Evolutionary conservation across 1,284 basidiomycete genomes (phyloP), one percentile per base, ranked within the genome.

Genomic region (Rugosomyces carneus): DNA sequence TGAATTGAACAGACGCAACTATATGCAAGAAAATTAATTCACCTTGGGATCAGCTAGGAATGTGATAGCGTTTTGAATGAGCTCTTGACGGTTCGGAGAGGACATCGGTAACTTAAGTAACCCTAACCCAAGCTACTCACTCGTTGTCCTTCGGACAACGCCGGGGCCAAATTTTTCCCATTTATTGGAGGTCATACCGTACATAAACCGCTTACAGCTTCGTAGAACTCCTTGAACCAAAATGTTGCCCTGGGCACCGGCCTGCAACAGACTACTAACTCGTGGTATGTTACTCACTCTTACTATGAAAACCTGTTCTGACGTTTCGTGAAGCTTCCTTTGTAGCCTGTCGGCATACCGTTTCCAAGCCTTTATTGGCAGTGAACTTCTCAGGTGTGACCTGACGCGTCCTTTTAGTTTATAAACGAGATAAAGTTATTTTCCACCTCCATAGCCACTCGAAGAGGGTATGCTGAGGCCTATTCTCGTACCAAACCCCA

Each of bases 401-500:
- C 51, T 37, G 16, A 55, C 56, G 38, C 54, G 55, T 56, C 44
- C 47, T 40, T 52, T 11, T 46, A 23, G 10, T 13, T 43, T 13
- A 39, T 6, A 31, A 26, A 11, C n/a, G 20, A 43, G 11, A 46
- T 48, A 54, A 11, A 38, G 52, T 42, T 49, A 11, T 26, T 29
- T 1, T 35, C 18, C 24, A 5, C 8, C 20, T 20, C 34, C 31
- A 37, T 19, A 71, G 70, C 66, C 44, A 49, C 58, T 45, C 69
- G 71, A 53, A 78, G 84, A 61, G 75, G 80, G 26, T 89, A 89
- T 67, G 87, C 87, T 44, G 93, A 95, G 57, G 74, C 77, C 36
- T 97, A 85, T 71, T 78, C 81, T 52, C 86, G 94, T 52, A 70
- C 73, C 42, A 97, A 97, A 71, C 92, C 93, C 29, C 93, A 96